Percentiles rank a stretch among this genome's conserved stretches.
Evolutionary conservation across 768 basidiomycete genomes (phyloP).

Genomic region (Collybia mongolica): DNA sequence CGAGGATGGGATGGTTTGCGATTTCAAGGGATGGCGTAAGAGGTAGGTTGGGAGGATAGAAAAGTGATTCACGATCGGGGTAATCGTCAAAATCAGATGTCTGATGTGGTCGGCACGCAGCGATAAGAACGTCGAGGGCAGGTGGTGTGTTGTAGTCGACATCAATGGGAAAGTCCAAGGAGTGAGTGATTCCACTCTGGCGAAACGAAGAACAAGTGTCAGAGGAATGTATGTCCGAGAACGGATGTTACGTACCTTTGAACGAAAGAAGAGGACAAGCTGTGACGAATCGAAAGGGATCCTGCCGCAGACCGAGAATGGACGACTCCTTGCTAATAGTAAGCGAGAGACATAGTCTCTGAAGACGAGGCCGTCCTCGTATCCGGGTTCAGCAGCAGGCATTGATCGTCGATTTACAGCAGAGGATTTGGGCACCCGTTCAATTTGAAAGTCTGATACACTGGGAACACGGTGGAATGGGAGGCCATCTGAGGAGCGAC

Average conservation of each 20-base stretch:
- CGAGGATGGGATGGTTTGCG: constrained; percentile 79
- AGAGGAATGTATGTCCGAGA: background rate
- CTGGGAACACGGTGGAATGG: constrained; percentile 40
- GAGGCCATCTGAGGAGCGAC: constrained; percentile 21
- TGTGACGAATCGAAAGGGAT: constrained; percentile 70
- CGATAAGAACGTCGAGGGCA: constrained; percentile 75
- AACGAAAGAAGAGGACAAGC: constrained; percentile 74
- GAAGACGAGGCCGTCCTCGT: constrained; percentile 52
- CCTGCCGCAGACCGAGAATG: constrained; percentile 65
- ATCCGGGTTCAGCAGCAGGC: constrained; percentile 25
- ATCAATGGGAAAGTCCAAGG: constrained; percentile 81
- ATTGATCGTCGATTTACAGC: constrained; percentile 31
- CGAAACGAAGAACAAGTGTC: constrained; percentile 3
- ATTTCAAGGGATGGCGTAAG: constrained; percentile 77
- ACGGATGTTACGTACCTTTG: constrained; percentile 50
- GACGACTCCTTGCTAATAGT: constrained; percentile 55
- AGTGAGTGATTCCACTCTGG: constrained; percentile 77
- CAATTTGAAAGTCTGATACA: constrained; percentile 64
- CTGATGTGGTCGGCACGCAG: constrained; percentile 67
- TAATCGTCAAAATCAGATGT: constrained; percentile 52
- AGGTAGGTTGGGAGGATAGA: constrained; percentile 72
- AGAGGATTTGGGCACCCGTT: constrained; percentile 43
- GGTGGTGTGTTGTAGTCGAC: constrained; percentile 73
- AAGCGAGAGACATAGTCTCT: constrained; percentile 55
- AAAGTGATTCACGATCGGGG: constrained; percentile 62